Evolutionary conservation across 2,329 filamentous ascomycete genomes (phyloP).

Genomic region (Alternaria burnsii): DNA sequence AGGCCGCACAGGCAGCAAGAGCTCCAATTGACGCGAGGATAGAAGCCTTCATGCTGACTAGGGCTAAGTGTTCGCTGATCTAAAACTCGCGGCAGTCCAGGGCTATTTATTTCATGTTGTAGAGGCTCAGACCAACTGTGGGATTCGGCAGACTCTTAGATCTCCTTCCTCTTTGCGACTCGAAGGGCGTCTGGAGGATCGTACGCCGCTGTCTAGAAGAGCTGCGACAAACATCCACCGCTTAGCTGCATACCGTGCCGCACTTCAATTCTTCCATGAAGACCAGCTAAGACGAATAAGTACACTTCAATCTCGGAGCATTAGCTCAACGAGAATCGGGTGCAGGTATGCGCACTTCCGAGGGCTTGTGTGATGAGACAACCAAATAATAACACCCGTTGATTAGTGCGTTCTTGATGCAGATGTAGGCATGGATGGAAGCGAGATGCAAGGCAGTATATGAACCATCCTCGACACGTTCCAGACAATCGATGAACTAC

Average conservation of each 20-base stretch:
- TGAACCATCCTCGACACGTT: neutral
- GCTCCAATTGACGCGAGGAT: neutral
- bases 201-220: neutral
- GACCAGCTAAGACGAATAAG: neutral
- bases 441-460: neutral
- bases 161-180: neutral
- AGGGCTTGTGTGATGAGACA: neutral
- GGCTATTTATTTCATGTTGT: neutral
- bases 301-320: conserved; percentile 1
- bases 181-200: neutral
- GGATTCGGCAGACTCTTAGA: neutral
- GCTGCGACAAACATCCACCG: neutral
- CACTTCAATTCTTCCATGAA: neutral
- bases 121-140: neutral
- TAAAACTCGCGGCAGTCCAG: neutral
- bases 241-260: conserved; percentile 6
- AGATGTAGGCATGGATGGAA: too few relatives aligned
- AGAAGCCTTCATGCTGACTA: neutral
- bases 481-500: neutral
- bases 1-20: neutral
- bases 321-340: neutral
- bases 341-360: conserved; percentile 6
- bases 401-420: too few relatives aligned
- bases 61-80: neutral
- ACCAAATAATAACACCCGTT: neutral